Conservation (phyloP, 2,329 filamentous ascomycete species). For the Xylaria digitata region DNA sequence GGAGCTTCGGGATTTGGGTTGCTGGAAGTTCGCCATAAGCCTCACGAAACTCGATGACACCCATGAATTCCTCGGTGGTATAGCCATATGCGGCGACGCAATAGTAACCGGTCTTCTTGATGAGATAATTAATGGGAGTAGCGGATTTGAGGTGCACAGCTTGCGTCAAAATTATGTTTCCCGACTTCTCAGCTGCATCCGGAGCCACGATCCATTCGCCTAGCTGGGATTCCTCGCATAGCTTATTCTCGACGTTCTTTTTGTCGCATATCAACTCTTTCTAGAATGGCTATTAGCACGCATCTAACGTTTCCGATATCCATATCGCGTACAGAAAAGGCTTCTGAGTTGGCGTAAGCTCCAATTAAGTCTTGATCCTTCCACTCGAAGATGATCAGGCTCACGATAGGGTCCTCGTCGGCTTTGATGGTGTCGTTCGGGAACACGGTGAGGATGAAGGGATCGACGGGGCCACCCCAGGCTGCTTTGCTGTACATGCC, state of each 20-base stretch:
- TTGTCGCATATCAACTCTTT: constrained; percentile 81
- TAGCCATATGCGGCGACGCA: constrained; percentile 85
- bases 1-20: constrained; percentile 94
- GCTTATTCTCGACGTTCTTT: constrained; percentile 72
- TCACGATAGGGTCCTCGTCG: constrained; percentile 78
- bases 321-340: constrained; percentile 61
- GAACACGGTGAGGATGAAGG: constrained; percentile 89
- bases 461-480: constrained; percentile 89
- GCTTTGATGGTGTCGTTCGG: constrained; percentile 67
- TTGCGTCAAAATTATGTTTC: constrained; percentile 78
- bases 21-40: constrained; percentile 95
- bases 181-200: constrained; percentile 78
- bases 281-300: constrained; percentile 54
- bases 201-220: constrained; percentile 85
- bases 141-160: constrained; percentile 85
- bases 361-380: constrained; percentile 84
- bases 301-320: background rate
- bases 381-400: constrained; percentile 95
- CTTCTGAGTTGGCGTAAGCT: constrained; percentile 66
- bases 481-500: constrained; percentile 93
- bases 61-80: constrained; percentile 76
- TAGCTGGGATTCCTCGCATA: constrained; percentile 81
- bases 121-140: constrained; percentile 79
- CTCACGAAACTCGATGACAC: constrained; percentile 91
- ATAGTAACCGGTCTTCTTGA: constrained; percentile 95